Percentiles rank a stretch among this genome's conserved stretches.
Conservation (phyloP, 2,329 filamentous ascomycete species). For the Scolecobasidium constrictum region DNA sequence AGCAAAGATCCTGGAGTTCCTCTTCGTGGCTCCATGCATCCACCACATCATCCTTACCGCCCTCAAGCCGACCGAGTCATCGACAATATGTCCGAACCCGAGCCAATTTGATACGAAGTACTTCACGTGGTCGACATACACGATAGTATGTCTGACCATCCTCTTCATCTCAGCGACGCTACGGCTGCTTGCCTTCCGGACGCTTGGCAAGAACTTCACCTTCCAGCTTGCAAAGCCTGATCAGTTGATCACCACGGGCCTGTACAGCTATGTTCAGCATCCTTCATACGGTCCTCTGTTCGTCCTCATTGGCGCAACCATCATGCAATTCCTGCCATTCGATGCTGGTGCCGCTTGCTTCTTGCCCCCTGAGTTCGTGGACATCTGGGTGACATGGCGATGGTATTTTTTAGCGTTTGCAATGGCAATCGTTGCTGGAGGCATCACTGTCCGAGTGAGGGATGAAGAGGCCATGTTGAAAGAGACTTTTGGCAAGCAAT, state of each 20-base stretch:
- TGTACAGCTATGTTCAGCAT: constrained; percentile 42
- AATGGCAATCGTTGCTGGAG: constrained; percentile 14
- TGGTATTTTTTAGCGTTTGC: neutral
- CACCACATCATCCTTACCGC: constrained; percentile 1
- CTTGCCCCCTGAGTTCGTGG: neutral
- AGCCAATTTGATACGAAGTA: neutral
- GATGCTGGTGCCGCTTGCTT: constrained; percentile 2
- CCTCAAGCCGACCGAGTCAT: neutral
- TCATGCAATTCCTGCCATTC: neutral
- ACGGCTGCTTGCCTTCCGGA: constrained; percentile 30
- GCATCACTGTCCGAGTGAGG: constrained; percentile 24
- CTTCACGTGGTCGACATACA: constrained; percentile 5
- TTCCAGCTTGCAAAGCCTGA: constrained; percentile 40
- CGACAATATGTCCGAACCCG: constrained; percentile 2
- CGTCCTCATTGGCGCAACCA: constrained; percentile 21
- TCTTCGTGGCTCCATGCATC: neutral
- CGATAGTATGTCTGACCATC: neutral
- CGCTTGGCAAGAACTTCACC: constrained; percentile 42
- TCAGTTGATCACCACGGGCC: constrained; percentile 33
- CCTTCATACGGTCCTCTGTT: constrained; percentile 38
- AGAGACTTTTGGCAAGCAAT: constrained; percentile 35
- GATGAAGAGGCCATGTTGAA: constrained; percentile 43
- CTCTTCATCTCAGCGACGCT: constrained; percentile 11
- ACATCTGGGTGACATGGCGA: neutral
- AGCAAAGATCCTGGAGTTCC: neutral